Conservation (phyloP, 2,329 filamentous ascomycete species). For the Cadophora luteo-olivacea region DNA sequence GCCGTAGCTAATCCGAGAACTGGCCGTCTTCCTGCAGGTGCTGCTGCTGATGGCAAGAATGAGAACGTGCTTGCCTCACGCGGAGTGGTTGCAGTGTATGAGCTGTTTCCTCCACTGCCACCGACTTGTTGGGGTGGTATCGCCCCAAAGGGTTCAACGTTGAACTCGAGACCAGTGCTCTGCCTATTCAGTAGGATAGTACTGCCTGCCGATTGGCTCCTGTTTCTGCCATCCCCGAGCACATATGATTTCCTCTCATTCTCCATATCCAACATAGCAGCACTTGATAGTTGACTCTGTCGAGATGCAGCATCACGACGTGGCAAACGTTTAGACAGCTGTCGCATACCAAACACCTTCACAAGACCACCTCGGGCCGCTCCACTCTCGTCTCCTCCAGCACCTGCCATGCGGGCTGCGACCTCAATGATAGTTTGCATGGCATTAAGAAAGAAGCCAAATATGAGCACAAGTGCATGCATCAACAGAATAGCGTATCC, state of each 20-base stretch:
- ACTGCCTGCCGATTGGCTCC: conserved; percentile 68
- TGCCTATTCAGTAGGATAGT: conserved; percentile 63
- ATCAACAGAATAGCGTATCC: conserved; percentile 89
- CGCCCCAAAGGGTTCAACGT: conserved; percentile 50
- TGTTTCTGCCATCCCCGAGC: conserved; percentile 55
- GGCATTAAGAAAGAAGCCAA: conserved; percentile 93
- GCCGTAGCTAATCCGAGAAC: conserved; percentile 54
- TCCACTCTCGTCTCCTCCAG: conserved; percentile 76
- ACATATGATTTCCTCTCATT: conserved; percentile 69
- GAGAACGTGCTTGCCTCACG: conserved; percentile 75
- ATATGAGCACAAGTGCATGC: conserved; percentile 83
- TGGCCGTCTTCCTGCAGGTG: conserved; percentile 44
- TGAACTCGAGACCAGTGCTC: conserved; percentile 61
- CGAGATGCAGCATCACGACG: conserved; percentile 70
- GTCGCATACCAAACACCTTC: conserved; percentile 91
- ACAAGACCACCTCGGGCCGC: conserved; percentile 81
- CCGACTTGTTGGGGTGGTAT: conserved; percentile 50
- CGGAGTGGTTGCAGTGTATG: conserved; percentile 75
- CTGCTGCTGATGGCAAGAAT: conserved; percentile 61
- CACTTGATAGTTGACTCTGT: conserved; percentile 82
- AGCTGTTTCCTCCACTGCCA: conserved; percentile 60
- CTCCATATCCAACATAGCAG: conserved; percentile 78
- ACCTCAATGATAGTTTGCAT: conserved; percentile 92
- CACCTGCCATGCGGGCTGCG: conserved; percentile 79
- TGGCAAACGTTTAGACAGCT: conserved; percentile 76